These are phyloP conservation scores for Aurifilum marmelostoma DNA, from an alignment of 2,329 filamentous ascomycete species.

Conservation along the genomic window DNA sequence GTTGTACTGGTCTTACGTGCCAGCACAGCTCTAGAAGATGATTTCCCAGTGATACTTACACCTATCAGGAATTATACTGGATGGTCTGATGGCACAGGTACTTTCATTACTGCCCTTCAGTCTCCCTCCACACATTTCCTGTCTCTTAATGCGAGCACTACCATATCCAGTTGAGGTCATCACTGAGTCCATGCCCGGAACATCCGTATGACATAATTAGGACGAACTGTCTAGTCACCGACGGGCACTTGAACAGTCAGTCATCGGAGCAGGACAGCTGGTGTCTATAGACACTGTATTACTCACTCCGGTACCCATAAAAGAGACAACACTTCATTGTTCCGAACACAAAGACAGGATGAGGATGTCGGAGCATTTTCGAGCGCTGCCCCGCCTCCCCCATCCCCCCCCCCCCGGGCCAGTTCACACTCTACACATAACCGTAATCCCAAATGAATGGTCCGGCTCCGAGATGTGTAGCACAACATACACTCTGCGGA, in stretches of 20 bases:
- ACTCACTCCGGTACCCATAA: background rate
- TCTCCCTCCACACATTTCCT: background rate
- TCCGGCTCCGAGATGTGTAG: constrained; percentile 9
- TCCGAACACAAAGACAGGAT: background rate
- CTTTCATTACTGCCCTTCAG: background rate
- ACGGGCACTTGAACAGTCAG: background rate
- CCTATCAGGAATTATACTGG: background rate
- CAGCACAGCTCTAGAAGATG: background rate
- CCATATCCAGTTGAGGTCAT: background rate
- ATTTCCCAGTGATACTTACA: constrained; percentile 6
- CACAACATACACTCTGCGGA: background rate
- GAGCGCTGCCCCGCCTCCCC: background rate
- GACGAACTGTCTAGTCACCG: background rate
- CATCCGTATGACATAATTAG: background rate
- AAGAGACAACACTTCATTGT: background rate
- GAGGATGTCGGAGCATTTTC: background rate
- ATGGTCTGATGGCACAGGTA: background rate
- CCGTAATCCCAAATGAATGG: background rate
- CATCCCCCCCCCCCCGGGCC: too few species aligned
- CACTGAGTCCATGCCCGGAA: background rate
- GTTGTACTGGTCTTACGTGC: constrained; percentile 1
- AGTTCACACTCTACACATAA: too few species aligned
- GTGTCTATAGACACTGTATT: background rate
- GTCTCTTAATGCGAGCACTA: too few species aligned
- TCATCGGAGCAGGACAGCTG: too few species aligned